A percentile compares a stretch with the other conserved stretches of the same genome.
These are phyloP conservation scores for Lentinula sp. DNA, from an alignment of 768 basidiomycete genomes.

Conservation along the genomic window DNA sequence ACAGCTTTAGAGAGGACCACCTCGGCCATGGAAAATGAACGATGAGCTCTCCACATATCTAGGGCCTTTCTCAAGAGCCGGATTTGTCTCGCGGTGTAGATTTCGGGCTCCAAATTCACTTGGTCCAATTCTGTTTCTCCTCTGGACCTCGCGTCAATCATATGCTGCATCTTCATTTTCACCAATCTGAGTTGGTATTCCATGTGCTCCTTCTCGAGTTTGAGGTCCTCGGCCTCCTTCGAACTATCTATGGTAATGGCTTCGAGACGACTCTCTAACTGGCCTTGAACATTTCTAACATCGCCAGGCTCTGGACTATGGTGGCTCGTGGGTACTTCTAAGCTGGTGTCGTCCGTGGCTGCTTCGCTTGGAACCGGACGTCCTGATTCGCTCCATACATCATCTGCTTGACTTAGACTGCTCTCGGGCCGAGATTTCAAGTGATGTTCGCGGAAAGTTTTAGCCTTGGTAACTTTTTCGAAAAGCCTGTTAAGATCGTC, in stretches of 20 bases:
- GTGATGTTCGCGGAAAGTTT: constrained; percentile 79
- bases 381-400: constrained; percentile 87
- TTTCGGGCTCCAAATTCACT: constrained; percentile 67
- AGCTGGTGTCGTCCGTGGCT: constrained; percentile 82
- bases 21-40: constrained; percentile 92
- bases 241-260: constrained; percentile 40
- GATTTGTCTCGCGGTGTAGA: constrained; percentile 79
- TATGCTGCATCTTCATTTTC: constrained; percentile 74
- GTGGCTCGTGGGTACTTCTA: constrained; percentile 57
- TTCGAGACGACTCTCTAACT: constrained; percentile 68
- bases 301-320: constrained; percentile 62
- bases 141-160: constrained; percentile 68
- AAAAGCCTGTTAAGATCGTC: constrained; percentile 92
- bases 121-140: constrained; percentile 68
- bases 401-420: constrained; percentile 80
- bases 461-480: constrained; percentile 91
- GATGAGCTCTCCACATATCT: constrained; percentile 79
- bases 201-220: constrained; percentile 90
- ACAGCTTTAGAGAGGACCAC: constrained; percentile 79
- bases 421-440: constrained; percentile 83
- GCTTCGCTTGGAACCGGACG: constrained; percentile 73
- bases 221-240: constrained; percentile 77
- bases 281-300: constrained; percentile 65
- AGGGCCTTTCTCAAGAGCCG: constrained; percentile 78
- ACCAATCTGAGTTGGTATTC: constrained; percentile 81